phyloP scores from a whole-genome alignment of 2,329 filamentous ascomycete genomes.

The Neofusicoccum ribis region DNA sequence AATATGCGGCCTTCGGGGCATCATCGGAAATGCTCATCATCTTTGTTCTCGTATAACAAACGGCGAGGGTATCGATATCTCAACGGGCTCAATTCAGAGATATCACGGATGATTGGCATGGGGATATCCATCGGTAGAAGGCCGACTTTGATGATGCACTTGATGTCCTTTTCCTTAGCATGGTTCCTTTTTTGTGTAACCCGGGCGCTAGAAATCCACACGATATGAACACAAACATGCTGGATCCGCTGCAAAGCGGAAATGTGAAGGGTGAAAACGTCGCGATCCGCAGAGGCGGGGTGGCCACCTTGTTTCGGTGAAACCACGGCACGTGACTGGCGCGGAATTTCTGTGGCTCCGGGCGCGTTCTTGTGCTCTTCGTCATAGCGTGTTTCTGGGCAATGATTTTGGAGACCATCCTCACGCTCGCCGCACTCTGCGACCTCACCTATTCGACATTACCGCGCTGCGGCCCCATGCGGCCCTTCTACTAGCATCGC shows the following conservation, averaged over 20 bases:
- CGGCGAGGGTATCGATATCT: slow-evolving; percentile 25
- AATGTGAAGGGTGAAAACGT: no score
- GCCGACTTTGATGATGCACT: slow-evolving; percentile 21
- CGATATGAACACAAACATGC: slow-evolving; percentile 23
- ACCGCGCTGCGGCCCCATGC: background rate
- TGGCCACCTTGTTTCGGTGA: no score
- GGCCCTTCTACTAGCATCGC: background rate
- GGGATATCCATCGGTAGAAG: slow-evolving; percentile 19
- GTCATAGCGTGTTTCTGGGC: slow-evolving; percentile 19
- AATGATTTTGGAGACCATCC: slow-evolving; percentile 12
- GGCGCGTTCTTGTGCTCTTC: slow-evolving; percentile 7
- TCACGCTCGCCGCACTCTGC: slow-evolving; percentile 1
- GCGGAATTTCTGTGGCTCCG: slow-evolving; percentile 7
- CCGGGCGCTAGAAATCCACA: slow-evolving; percentile 24
- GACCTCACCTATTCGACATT: background rate
- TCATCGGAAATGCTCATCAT: slow-evolving; percentile 37
- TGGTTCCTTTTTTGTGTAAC: slow-evolving; percentile 24
- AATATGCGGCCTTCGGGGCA: slow-evolving; percentile 29
- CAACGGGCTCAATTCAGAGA: slow-evolving; percentile 35
- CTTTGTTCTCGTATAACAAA: slow-evolving; percentile 28
- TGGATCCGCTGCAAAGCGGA: no score
- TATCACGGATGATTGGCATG: slow-evolving; percentile 32
- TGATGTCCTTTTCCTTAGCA: slow-evolving; percentile 23
- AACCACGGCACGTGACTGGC: background rate
- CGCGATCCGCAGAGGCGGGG: no score